Evolutionary conservation across 2,329 filamentous ascomycete species (phyloP).

Genomic region (Macrophomina pseudophaseolina): DNA sequence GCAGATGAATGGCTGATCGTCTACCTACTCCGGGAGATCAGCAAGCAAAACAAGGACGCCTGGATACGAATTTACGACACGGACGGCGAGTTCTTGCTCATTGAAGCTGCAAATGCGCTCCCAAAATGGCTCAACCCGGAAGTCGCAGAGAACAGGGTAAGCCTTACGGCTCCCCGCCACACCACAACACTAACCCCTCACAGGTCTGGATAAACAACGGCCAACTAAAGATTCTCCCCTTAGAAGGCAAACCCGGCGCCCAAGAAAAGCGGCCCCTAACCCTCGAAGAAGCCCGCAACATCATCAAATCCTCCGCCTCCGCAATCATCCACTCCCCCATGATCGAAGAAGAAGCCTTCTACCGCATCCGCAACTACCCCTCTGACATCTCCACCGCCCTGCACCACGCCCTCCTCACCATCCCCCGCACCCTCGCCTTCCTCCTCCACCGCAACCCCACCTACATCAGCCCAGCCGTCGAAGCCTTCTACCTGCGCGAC

Average conservation of each 20-base stretch:
- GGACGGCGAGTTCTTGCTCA: constrained; percentile 93
- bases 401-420: constrained; percentile 74
- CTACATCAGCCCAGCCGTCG: constrained; percentile 80
- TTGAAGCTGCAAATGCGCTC: constrained; percentile 87
- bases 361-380: constrained; percentile 26
- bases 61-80: constrained; percentile 86
- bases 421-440: constrained; percentile 82
- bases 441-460: constrained; percentile 76
- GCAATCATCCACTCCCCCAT: constrained; percentile 72
- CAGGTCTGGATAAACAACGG: constrained; percentile 84
- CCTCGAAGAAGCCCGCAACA: constrained; percentile 66
- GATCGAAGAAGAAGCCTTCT: constrained; percentile 60
- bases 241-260: constrained; percentile 36
- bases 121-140: constrained; percentile 93
- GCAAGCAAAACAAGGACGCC: constrained; percentile 70
- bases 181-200: not conserved
- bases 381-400: constrained; percentile 71
- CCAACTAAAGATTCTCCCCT: constrained; percentile 74
- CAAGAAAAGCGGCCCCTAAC: constrained; percentile 53
- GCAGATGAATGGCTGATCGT: constrained; percentile 98
- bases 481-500: constrained; percentile 91
- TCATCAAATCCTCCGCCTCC: constrained; percentile 54
- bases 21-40: constrained; percentile 83
- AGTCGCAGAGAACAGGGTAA: constrained; percentile 77
- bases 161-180: constrained; percentile 22